Evolutionary conservation across 1,139 yeast species (phyloP), one percentile per base, ranked within the genome.

Genomic region (Kazachstania sp.): DNA sequence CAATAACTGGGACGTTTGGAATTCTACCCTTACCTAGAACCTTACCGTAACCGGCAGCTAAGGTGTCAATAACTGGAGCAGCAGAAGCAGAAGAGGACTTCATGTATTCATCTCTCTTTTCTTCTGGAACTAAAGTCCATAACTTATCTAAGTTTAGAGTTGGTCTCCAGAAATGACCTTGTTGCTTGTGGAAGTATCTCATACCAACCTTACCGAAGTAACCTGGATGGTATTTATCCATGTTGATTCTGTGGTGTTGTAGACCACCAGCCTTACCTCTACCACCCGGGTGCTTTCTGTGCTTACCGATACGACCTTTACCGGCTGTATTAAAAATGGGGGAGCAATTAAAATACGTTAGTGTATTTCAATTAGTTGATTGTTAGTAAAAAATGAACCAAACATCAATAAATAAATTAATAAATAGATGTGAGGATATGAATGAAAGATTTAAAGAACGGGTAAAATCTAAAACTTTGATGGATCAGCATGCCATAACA

Each of bases 191-290:
- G 96, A 86, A 94, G 85, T 86, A 85, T 86, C 98, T 88, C 97
- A 92, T 92, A 90, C 99, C 99, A 74, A 94, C 97, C 82, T 94
- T 94, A 86, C 99, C 99, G 78, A 94, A 94, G 94, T 94, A 94
- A 88, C 99, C 99, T 71, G 98, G 98, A 77, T 94, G 99, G 96
- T 86, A 94, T 78, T 90, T 92, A 76, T 94, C 98, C 81, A 92
- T 78, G 83, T 88, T 88, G 75, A 92, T 88, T 86, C 97, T 88
- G 96, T 94, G 98, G 79, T 92, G 99, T 77, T 87, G 97, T 79
- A 82, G 95, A 86, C 99, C 99, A 90, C 99, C 99, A 75, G 99
- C 99, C 94, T 80, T 92, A 92, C 99, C 99, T 81, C 98, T 92
- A 81, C 99, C 99, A 92, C 98, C 98, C 68, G 98, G 97, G 71